Evolutionary conservation across 805 yeast species (phyloP), one percentile per base, ranked within the genome.

Genomic region (Wickerhamomyces pijperi): DNA sequence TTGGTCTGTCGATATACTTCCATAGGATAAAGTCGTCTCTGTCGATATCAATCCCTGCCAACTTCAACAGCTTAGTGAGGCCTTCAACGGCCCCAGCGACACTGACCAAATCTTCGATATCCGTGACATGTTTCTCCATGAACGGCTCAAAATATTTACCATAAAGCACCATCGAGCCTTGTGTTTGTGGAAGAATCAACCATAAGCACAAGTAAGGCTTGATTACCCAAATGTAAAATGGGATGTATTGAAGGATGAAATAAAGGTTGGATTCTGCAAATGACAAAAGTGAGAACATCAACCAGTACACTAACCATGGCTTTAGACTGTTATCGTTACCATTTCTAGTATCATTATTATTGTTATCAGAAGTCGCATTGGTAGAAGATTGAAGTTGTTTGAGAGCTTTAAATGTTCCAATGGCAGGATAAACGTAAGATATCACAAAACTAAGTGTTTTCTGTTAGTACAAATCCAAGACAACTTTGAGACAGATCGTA

Each of bases 231-330:
- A 70, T 55, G 48, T 68, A 74, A 36, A 82, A 69, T 2, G 92
- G 90, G 15, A 80, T 43, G 31, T 69, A 45, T 25, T 59, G 51
- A 32, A 67, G 50, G n/a, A 82, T 38, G 17, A 72, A 61, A 9
- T 69, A 57, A 16, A 73, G 46, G 25, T 61, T 53, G 34, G 68
- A 62, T 41, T 68, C 72, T 12, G 60, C 46, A 2, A 60, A 56
- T 8, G 63, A 47, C 34, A 67, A 54, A 7, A 63, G 45, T 4
- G 78, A 68, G 39, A 69, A 57, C 1, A 81, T 76, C 12, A 80
- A 64, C 94, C 95, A 85, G 58, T 82, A 78, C 41, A 67, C 60
- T 28, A 71, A 57, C 73, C 78, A 70, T 11, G 70, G 64, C 35
- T 59, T 58, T 7, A 64, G 45, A n/a, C n/a, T 54, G 51, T 2